These are phyloP conservation scores for Fragaria ananassa DNA, from an alignment of 306 rosid species.

Conservation along the genomic window DNA sequence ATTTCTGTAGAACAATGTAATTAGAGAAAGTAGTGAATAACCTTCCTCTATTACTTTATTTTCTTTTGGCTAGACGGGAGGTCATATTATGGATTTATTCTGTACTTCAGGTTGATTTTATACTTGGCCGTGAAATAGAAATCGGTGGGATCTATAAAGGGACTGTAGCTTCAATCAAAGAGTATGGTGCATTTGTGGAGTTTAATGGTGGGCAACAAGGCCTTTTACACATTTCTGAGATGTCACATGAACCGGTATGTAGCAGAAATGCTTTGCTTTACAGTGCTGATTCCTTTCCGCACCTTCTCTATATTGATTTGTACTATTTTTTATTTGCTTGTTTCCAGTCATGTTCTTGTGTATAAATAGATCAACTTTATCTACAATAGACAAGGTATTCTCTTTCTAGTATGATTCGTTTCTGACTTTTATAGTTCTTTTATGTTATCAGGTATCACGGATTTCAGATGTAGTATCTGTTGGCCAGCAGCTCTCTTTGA, in stretches of 20 bases:
- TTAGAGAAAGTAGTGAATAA: background rate
- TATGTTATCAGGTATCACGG: constrained; percentile 55
- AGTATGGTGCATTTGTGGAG: constrained; percentile 94
- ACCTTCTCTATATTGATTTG: background rate
- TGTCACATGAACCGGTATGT: constrained; percentile 79
- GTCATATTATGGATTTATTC: constrained; percentile 3
- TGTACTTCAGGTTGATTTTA: constrained; percentile 66
- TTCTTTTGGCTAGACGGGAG: background rate
- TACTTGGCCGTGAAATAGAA: constrained; percentile 89
- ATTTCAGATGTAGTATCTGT: constrained; percentile 71
- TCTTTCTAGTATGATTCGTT: background rate
- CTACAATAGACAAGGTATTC: background rate
- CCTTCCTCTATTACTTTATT: background rate
- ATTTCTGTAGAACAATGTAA: background rate
- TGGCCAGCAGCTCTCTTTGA: constrained; percentile 78
- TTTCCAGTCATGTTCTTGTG: background rate
- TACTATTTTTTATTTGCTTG: background rate
- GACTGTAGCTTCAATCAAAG: constrained; percentile 59
- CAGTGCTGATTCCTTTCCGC: background rate
- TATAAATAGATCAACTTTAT: background rate
- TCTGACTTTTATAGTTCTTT: constrained; percentile 6
- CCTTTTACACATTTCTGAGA: constrained; percentile 92
- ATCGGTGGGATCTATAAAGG: constrained; percentile 88
- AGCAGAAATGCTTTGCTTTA: background rate
- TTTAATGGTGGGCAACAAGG: constrained; percentile 96